These are phyloP conservation scores for Panicum hallii DNA, from an alignment of 202 grass and related monocot species.

Conservation along the genomic window DNA sequence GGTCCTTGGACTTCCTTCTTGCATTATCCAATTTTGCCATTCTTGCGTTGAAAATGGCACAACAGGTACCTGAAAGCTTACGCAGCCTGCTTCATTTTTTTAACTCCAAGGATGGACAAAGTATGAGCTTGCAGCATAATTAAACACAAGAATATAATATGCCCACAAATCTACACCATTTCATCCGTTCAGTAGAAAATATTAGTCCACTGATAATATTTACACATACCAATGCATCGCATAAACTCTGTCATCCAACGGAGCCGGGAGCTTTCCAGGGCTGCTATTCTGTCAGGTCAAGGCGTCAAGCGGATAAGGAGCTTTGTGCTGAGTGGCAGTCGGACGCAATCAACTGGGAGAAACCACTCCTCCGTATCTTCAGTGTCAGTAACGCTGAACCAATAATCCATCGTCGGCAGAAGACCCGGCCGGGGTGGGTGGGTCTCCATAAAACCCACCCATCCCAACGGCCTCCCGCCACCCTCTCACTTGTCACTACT, in stretches of 20 bases:
- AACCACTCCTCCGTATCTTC: background rate
- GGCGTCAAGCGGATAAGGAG: background rate
- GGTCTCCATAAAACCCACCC: conserved; percentile 1
- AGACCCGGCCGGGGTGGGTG: conserved; percentile 25
- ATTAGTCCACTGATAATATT: too few species aligned
- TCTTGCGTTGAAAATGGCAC: background rate
- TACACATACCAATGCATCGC: too few species aligned
- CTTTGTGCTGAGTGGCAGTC: background rate
- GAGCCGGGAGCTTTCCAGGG: too few species aligned
- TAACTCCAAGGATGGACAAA: background rate
- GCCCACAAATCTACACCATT: background rate
- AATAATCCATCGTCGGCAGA: background rate
- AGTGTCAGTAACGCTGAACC: background rate
- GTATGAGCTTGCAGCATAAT: too few species aligned
- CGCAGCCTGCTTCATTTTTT: background rate
- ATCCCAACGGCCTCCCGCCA: conserved; percentile 32
- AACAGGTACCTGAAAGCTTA: background rate
- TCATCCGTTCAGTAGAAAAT: too few species aligned
- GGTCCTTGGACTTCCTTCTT: background rate
- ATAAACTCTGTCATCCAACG: too few species aligned
- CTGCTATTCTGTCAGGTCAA: background rate
- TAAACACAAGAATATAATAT: too few species aligned
- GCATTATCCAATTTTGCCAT: conserved; percentile 14
- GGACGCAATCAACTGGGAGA: background rate
- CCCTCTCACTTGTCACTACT: too few species aligned